These are phyloP conservation scores for Eucalyptus rudis DNA, from an alignment of 345 rosid species.

Conservation along the genomic window DNA sequence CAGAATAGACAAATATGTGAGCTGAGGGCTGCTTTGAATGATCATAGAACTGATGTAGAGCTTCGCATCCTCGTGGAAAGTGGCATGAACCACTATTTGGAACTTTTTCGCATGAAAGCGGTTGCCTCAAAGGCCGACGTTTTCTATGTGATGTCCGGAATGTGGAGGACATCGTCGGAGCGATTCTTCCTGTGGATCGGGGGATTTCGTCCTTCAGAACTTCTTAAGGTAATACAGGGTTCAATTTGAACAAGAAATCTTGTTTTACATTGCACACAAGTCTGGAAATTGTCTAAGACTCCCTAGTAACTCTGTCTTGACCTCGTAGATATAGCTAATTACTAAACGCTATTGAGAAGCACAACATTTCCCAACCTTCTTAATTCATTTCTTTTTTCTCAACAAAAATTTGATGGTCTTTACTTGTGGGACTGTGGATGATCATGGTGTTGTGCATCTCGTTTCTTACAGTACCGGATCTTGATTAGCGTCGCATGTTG, in stretches of 20 bases:
- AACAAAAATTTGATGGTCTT: not conserved
- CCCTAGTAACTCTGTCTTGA: not conserved
- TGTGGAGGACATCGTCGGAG: conserved; percentile 90
- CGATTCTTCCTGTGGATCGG: conserved; percentile 95
- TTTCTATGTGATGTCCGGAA: conserved; percentile 69
- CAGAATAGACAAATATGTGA: conserved; percentile 51
- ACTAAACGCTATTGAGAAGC: not conserved
- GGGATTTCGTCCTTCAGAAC: conserved; percentile 90
- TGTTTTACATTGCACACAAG: not conserved
- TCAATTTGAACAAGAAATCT: not conserved
- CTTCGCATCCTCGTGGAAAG: conserved; percentile 54
- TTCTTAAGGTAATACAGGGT: conserved; percentile 54
- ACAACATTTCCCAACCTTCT: not conserved
- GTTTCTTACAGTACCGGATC: not conserved
- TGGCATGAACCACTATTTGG: conserved; percentile 60
- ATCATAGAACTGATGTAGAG: conserved; percentile 44
- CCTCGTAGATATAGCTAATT: not conserved
- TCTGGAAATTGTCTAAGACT: not conserved
- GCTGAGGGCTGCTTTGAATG: conserved; percentile 47
- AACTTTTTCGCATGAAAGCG: conserved; percentile 81
- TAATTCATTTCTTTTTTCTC: not conserved
- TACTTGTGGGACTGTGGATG: not conserved
- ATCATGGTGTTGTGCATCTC: not conserved
- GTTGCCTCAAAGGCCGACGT: conserved; percentile 69
- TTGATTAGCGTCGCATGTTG: not conserved